These are phyloP conservation scores for Mallotus repandus DNA, from an alignment of 441 rosid genomes.

Conservation along the genomic window DNA sequence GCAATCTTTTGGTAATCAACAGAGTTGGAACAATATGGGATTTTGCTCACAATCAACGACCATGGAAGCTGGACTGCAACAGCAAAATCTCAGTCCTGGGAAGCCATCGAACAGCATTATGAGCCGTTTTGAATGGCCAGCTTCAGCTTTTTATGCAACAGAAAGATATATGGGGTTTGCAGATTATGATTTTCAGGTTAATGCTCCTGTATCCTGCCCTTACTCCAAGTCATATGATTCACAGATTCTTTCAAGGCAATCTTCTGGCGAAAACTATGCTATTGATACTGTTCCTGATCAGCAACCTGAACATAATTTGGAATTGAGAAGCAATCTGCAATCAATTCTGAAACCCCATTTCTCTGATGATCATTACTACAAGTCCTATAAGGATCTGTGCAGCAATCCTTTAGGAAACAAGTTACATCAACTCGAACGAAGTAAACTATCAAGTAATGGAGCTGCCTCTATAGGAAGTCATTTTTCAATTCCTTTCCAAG, in stretches of 20 bases:
- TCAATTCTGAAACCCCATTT: conserved; percentile 37
- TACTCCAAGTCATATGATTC: conserved; percentile 37
- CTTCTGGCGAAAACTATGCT: conserved; percentile 32
- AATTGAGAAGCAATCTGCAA: conserved; percentile 29
- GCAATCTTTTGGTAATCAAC: conserved; percentile 31
- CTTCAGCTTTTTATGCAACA: conserved; percentile 58
- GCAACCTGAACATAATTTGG: conserved; percentile 29
- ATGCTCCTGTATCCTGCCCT: conserved; percentile 29
- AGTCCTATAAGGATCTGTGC: conserved; percentile 14
- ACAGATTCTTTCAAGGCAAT: conserved; percentile 35
- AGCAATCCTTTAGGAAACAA: conserved; percentile 20
- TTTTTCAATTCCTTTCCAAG: conserved; percentile 43
- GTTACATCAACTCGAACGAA: conserved; percentile 15
- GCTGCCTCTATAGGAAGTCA: conserved; percentile 26
- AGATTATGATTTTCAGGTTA: conserved; percentile 35
- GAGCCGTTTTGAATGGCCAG: conserved; percentile 54
- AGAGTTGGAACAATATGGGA: conserved; percentile 28
- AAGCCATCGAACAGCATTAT: conserved; percentile 44
- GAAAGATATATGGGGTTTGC: conserved; percentile 54
- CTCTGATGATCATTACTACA: conserved; percentile 23
- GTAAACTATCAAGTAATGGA: conserved; percentile 20
- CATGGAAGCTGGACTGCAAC: conserved; percentile 20
- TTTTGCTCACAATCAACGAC: conserved; percentile 8
- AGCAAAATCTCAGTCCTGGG: conserved; percentile 30
- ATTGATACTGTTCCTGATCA: conserved; percentile 25